phyloP scores from a whole-genome alignment of 352 stramenopile species.

The Globisporangium iwayamae region DNA sequence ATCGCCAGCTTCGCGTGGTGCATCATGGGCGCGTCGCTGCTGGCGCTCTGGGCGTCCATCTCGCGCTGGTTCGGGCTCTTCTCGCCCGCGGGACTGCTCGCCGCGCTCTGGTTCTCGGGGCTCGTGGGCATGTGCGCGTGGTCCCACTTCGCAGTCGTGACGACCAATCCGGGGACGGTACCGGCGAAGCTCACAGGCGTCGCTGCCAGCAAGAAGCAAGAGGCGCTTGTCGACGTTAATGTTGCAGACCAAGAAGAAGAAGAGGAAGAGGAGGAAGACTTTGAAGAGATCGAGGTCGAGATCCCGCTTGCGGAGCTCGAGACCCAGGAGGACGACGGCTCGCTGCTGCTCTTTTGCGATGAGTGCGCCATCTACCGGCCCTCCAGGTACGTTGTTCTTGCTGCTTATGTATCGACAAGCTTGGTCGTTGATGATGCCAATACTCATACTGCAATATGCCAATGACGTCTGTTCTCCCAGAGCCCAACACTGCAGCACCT shows the following conservation, averaged over 20 bases:
- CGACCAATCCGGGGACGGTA: constrained; percentile 71
- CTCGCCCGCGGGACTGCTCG: constrained; percentile 40
- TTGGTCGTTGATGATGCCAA: background rate
- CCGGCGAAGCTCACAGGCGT: constrained; percentile 35
- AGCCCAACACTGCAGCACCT: constrained; percentile 75
- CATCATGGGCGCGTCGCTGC: constrained; percentile 40
- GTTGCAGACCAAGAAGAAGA: constrained; percentile 15
- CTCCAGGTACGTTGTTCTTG: constrained; percentile 35
- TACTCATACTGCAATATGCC: background rate
- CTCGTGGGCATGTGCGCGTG: constrained; percentile 75
- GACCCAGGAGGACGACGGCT: constrained; percentile 65
- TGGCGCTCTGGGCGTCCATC: constrained; percentile 45
- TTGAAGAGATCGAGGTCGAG: constrained; percentile 52
- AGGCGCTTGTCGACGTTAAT: background rate
- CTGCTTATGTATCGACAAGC: background rate
- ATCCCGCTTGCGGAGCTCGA: constrained; percentile 69
- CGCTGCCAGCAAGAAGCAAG: background rate
- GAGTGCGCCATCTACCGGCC: constrained; percentile 75
- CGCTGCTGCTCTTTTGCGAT: constrained; percentile 77
- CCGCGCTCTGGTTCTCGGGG: constrained; percentile 39
- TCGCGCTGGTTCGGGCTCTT: constrained; percentile 54
- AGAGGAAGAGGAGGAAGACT: constrained; percentile 20
- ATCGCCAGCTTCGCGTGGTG: constrained; percentile 61
- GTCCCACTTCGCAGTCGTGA: constrained; percentile 69
- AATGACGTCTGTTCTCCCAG: constrained; percentile 24